Base-by-base conservation (phyloP, 31 red algal species). In the Odonthalia washingtoniensis region DNA sequence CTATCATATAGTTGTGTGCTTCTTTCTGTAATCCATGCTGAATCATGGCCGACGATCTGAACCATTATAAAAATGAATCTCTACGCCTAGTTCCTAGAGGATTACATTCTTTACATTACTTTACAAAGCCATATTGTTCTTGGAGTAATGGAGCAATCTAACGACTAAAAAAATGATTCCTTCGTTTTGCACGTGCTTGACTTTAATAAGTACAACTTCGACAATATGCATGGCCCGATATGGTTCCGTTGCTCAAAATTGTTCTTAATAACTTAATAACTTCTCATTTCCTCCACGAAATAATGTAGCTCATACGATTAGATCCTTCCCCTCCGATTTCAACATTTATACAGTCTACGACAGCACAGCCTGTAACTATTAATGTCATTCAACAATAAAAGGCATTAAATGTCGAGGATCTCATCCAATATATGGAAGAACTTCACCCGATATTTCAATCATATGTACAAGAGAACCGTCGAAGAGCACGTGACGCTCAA, bases 41-140 rank as follows among this genome's bases (percentile, higher is more conserved):
- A 37, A 28, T 70, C 16, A 77, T 77, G 74, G 42, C 31, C 35
- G 74, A 77, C 74, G 24, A 17, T 46, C 66, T 36, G 9, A 77
- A 5, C 9, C 31, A 77, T 36, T 77, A 46, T 45, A 12, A 28
- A 41, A 77, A 77, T 36, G 74, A 77, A 45, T 21, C 42, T 9
- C 5, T 77, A 5, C 74, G 42, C 18, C 42, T 77, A 16, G 5
- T 46, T 12, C 42, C 9, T 46, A 46, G 28, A 45, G 26, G 67
- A 72, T 26, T 28, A 72, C 67, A 12, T 72, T n/a, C n/a, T n/a
- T n/a, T n/a, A n/a, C n/a, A n/a, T n/a, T n/a, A n/a, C n/a, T n/a
- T n/a, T n/a, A n/a, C 27, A 37, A 6, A 6, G 26, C 34, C 34
- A 30, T 77, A 77, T 46, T 77, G 74, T 36, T 36, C 42, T 14